Evolutionary conservation across 345 rosid species (phyloP).

Genomic region (Lagerstroemia speciosa): DNA sequence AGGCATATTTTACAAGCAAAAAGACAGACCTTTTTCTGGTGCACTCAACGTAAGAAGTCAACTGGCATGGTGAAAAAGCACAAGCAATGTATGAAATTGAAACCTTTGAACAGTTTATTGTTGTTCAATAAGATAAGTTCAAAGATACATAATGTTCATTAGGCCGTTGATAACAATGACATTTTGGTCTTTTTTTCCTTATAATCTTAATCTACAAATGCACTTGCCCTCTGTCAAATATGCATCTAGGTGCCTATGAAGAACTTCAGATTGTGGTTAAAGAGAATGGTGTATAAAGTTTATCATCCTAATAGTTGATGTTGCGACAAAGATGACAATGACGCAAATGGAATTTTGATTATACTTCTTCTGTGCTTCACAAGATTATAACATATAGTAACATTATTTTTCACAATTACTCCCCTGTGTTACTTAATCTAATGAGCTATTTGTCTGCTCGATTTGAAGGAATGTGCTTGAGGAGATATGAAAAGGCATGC

Average conservation of each 20-base stretch:
- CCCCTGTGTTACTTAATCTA: neutral
- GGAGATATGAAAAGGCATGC: constrained; percentile 58
- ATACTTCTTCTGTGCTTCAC: neutral
- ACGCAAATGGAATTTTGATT: neutral
- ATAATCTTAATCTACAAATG: neutral
- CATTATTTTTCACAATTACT: neutral
- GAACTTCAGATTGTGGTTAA: neutral
- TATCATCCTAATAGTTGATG: neutral
- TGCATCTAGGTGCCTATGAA: neutral
- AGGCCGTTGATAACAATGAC: neutral
- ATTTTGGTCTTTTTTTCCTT: neutral
- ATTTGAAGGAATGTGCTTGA: constrained; percentile 63
- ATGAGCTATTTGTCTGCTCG: neutral
- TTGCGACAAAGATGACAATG: too few species aligned
- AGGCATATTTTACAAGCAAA: too few species aligned
- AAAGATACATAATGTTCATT: neutral
- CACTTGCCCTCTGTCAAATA: neutral
- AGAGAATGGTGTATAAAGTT: neutral
- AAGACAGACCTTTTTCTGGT: neutral
- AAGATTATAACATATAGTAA: neutral
- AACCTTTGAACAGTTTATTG: neutral
- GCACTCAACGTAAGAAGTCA: too few species aligned
- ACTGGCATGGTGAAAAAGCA: too few species aligned
- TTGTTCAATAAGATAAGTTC: neutral
- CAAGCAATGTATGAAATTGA: neutral